Base-by-base conservation (phyloP, 2,329 filamentous ascomycete species). In the Aureobasidium zeae region DNA sequence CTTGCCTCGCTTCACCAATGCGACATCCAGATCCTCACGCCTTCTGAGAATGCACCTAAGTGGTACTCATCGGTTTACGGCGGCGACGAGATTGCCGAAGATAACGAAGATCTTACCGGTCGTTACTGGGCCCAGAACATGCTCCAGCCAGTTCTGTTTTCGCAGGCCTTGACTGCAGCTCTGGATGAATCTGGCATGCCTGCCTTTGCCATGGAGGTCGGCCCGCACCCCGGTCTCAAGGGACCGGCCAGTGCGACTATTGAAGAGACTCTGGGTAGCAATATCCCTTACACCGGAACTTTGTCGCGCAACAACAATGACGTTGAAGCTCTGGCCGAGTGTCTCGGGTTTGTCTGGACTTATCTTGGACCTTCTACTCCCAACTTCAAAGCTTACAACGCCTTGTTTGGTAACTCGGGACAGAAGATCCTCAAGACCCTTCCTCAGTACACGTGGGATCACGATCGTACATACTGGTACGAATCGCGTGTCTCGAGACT, bases 121-220 rank as follows among this genome's bases (percentile, higher is more conserved):
- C 16, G 16, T 0, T 70, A 71, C 51, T 72, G 68, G 69, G 51
- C 43, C 1, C 55, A 64, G 16, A 72, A 71, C 49, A 63, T 70
- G 63, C 47, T 55, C 1, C 52, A 58, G 12, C 57, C 66, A 1
- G 66, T 70, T 0, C 50, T 65, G 0, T 72, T 70, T 43, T 53
- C 55, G 4, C 58, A 68, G 33, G 68, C 69, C 0, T 32, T 71
- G 1, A 44, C 20, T 8, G 32, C 19, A 28, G 61, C 2, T 5
- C 61, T 5, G n/a, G 52, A 3, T 25, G 48, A 6, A 12, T 19
- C 15, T 24, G 52, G 52, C 0, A 29, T 49, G 0, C 57, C 63
- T 15, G 59, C 64, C 25, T 54, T 63, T 10, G 59, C 51, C 12
- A 51, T 71, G 4, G 69, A 71, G 36, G 48, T 70, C 5, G 68